Evolutionary conservation across 2,329 filamentous ascomycete species (phyloP).

Genomic region (Fusarium neocosmosporiellum): DNA sequence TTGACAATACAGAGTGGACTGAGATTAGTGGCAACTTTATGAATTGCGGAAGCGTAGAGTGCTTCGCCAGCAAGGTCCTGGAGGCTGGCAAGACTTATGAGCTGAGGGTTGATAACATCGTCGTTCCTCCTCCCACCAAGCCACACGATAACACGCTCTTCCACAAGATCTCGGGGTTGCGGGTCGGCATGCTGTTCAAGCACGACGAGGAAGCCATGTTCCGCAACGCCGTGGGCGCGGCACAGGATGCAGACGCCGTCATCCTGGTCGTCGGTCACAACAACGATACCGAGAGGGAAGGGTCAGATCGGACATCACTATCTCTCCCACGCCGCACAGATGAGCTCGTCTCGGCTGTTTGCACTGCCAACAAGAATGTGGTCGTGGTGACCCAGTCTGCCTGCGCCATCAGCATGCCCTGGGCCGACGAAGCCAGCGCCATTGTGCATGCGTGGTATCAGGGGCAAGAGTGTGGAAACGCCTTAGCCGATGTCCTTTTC

Average conservation of each 20-base stretch:
- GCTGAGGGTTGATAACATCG: neutral
- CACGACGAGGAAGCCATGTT: neutral
- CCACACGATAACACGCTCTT: neutral
- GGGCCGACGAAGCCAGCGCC: neutral
- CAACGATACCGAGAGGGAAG: neutral
- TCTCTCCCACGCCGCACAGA: neutral
- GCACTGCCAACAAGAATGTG: neutral
- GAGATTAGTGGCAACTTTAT: neutral
- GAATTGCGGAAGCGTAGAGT: neutral
- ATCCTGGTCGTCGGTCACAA: neutral
- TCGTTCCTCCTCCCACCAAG: neutral
- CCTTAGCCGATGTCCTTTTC: neutral
- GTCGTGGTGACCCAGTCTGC: neutral
- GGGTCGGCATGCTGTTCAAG: neutral
- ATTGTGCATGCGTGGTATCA: neutral
- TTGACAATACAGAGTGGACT: neutral
- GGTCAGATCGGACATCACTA: neutral
- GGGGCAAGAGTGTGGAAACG: neutral
- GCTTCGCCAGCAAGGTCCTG: neutral
- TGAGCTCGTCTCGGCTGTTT: neutral
- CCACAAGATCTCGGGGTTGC: neutral
- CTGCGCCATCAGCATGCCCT: neutral
- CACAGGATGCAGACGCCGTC: neutral
- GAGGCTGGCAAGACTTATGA: neutral
- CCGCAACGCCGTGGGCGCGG: neutral